Evolutionary conservation across 306 rosid species (phyloP).

Genomic region (Fagus sylvatica): DNA sequence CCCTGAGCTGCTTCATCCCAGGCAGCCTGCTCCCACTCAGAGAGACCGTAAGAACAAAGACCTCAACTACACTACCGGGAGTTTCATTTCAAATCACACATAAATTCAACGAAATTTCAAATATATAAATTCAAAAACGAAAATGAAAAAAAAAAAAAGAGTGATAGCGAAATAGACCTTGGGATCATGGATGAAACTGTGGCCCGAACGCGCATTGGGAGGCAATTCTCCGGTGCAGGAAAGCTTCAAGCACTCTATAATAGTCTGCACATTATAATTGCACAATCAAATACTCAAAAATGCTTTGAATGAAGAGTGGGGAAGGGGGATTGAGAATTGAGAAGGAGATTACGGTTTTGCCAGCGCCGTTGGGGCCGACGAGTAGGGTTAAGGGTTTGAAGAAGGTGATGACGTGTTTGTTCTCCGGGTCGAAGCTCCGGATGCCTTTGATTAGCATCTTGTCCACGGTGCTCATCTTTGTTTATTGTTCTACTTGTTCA

Average conservation of each 20-base stretch:
- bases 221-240: slow-evolving; percentile 97
- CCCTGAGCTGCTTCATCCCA: too few relatives aligned
- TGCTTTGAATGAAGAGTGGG: too few relatives aligned
- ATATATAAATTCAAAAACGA: too few relatives aligned
- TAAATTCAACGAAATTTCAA: too few relatives aligned
- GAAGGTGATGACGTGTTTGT: slow-evolving; percentile 91
- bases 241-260: slow-evolving; percentile 94
- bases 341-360: slow-evolving; percentile 60
- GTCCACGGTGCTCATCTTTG: slow-evolving; percentile 88
- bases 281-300: too few relatives aligned
- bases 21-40: too few relatives aligned
- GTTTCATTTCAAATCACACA: too few relatives aligned
- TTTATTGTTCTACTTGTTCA: not conserved
- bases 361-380: slow-evolving; percentile 97
- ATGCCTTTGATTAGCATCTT: slow-evolving; percentile 95
- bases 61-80: too few relatives aligned
- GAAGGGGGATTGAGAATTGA: not conserved
- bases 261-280: slow-evolving; percentile 57
- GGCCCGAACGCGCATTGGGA: slow-evolving; percentile 95
- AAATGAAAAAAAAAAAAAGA: too few relatives aligned
- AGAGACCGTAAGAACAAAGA: too few relatives aligned
- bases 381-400: slow-evolving; percentile 93
- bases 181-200: slow-evolving; percentile 96
- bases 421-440: slow-evolving; percentile 97
- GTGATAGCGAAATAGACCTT: too few relatives aligned